Evolutionary conservation across 2,329 filamentous ascomycete species (phyloP).

Genomic region (Colletotrichum euphorbiae): DNA sequence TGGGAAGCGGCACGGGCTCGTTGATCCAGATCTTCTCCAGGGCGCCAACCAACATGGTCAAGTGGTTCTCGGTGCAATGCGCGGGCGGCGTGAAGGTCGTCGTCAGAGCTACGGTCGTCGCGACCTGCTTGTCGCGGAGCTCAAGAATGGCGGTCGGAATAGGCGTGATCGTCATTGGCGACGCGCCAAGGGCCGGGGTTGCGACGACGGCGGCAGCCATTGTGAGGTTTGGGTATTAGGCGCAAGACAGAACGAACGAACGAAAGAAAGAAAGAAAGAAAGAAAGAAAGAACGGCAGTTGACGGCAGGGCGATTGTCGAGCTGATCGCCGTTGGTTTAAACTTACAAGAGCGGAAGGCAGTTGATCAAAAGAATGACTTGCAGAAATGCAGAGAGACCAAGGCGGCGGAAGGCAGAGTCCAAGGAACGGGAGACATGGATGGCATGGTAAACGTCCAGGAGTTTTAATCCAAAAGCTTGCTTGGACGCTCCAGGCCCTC

Average conservation of each 20-base stretch:
- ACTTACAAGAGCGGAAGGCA: conserved; percentile 28
- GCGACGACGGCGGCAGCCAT: conserved; percentile 12
- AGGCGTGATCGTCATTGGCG: conserved; percentile 8
- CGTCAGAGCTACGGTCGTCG: conserved; percentile 26
- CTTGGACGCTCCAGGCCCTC: conserved; percentile 14
- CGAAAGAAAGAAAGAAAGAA: too few species aligned
- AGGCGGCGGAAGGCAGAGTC: conserved; percentile 3
- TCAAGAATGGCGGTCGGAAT: background rate
- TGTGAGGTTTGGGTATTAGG: background rate
- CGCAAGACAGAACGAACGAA: background rate
- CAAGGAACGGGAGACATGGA: background rate
- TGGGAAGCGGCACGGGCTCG: conserved; percentile 33
- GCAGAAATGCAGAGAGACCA: conserved; percentile 11
- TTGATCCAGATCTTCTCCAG: conserved; percentile 39
- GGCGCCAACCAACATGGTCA: conserved; percentile 37
- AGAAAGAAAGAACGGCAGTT: background rate
- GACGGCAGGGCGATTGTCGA: background rate
- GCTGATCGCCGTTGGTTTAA: conserved; percentile 1
- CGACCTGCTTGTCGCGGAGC: conserved; percentile 17
- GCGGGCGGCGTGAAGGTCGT: conserved; percentile 35
- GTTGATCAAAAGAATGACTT: conserved; percentile 28
- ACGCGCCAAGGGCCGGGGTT: background rate
- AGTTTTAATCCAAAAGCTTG: conserved; percentile 30
- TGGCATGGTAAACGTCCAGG: conserved; percentile 13
- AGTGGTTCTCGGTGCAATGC: conserved; percentile 29